Conservation (phyloP, 495 filamentous ascomycete genomes). For the Aspergillus hancockii region DNA sequence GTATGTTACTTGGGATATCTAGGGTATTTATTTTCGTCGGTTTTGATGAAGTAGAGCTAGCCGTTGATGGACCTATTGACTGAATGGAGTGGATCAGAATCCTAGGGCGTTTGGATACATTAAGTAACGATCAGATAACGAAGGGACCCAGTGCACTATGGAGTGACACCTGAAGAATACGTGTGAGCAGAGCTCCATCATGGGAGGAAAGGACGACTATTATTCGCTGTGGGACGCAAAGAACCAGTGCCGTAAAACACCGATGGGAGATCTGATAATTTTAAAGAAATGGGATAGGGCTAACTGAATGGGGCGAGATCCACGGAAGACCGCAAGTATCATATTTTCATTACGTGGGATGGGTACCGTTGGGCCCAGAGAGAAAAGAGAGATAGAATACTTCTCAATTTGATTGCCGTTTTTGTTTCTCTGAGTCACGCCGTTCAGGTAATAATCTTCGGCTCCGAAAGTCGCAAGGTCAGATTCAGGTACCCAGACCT, state of each 20-base stretch:
- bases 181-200: constrained; percentile 20
- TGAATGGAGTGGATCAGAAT: constrained; percentile 12
- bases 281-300: constrained; percentile 5
- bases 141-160: constrained; percentile 11
- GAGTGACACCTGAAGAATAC: constrained; percentile 12
- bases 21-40: background rate
- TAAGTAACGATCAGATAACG: constrained; percentile 29
- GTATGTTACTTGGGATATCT: background rate
- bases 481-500: constrained; percentile 5
- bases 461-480: constrained; percentile 28
- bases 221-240: constrained; percentile 16
- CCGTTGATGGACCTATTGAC: background rate
- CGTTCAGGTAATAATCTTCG: constrained; percentile 8
- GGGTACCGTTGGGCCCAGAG: background rate
- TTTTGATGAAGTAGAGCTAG: background rate
- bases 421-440: constrained; percentile 8
- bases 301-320: constrained; percentile 14
- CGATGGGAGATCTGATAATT: constrained; percentile 26
- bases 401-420: background rate
- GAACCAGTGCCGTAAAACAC: constrained; percentile 10
- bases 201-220: constrained; percentile 7
- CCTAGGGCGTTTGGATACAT: constrained; percentile 2
- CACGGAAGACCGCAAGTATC: constrained; percentile 2
- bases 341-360: constrained; percentile 20
- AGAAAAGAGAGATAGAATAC: background rate